Percentiles rank a stretch among this genome's conserved stretches.
Evolutionary conservation across 2,329 filamentous ascomycete species (phyloP).

Genomic region (Cordyceps cicadae): DNA sequence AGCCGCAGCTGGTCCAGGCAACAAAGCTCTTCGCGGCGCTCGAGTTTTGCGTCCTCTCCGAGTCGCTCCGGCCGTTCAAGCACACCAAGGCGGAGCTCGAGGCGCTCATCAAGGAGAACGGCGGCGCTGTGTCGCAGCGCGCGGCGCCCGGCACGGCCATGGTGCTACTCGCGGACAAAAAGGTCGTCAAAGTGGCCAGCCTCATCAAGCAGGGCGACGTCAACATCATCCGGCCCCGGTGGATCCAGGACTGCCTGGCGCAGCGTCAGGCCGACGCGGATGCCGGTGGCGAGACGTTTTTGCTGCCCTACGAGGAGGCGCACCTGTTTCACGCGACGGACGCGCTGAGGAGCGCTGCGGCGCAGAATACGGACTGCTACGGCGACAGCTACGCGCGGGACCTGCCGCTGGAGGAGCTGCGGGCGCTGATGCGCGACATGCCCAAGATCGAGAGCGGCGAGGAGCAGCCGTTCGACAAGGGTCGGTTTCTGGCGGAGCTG

Average conservation of each 20-base stretch:
- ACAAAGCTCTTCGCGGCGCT: conserved; percentile 65
- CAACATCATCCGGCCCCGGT: conserved; percentile 69
- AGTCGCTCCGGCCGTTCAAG: conserved; percentile 60
- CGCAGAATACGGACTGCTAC: conserved; percentile 61
- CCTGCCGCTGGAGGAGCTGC: conserved; percentile 55
- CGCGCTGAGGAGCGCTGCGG: conserved; percentile 43
- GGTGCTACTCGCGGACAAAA: conserved; percentile 72
- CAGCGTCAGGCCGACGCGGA: conserved; percentile 25
- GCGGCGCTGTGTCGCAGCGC: conserved; percentile 70
- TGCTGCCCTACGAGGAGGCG: conserved; percentile 52
- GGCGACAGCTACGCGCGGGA: conserved; percentile 79
- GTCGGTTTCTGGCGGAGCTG: conserved; percentile 45
- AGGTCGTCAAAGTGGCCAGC: conserved; percentile 71
- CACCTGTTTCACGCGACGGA: conserved; percentile 68
- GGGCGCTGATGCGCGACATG: conserved; percentile 40
- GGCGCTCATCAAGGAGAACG: conserved; percentile 70
- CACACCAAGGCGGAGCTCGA: conserved; percentile 75
- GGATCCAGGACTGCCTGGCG: conserved; percentile 76
- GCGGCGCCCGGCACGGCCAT: conserved; percentile 54
- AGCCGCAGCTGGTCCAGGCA: conserved; percentile 39
- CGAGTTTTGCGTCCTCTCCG: conserved; percentile 77
- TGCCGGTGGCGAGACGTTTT: conserved; percentile 37
- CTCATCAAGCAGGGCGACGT: conserved; percentile 63
- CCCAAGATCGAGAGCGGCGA: conserved; percentile 34
- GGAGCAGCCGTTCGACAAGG: conserved; percentile 32